A percentile compares a stretch with the other conserved stretches of the same genome.
Conservation (phyloP, 352 stramenopile species). For the Pythium sukuiense region DNA sequence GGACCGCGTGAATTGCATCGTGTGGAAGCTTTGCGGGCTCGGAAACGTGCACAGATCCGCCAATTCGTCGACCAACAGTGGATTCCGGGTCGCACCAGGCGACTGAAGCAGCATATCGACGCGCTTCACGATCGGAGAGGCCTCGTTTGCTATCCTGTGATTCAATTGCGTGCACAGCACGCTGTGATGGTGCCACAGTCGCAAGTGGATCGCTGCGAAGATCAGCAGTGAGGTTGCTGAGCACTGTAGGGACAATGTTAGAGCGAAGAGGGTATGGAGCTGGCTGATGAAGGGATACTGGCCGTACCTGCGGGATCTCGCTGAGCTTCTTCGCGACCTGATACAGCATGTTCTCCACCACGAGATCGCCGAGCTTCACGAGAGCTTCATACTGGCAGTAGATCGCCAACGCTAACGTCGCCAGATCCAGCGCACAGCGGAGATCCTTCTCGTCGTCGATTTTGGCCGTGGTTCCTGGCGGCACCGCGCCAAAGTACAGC, state of each 20-base stretch:
- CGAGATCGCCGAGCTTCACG: slow-evolving; percentile 54
- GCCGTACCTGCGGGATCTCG: slow-evolving; percentile 46
- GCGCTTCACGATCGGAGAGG: slow-evolving; percentile 9
- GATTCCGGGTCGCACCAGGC: not conserved
- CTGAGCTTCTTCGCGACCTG: slow-evolving; percentile 76
- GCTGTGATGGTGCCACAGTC: slow-evolving; percentile 47
- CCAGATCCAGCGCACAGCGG: slow-evolving; percentile 49
- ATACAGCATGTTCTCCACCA: slow-evolving; percentile 80
- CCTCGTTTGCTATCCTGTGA: not conserved
- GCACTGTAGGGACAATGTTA: slow-evolving; percentile 2
- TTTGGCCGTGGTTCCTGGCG: not conserved
- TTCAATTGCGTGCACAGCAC: slow-evolving; percentile 26
- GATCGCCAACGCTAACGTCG: slow-evolving; percentile 52
- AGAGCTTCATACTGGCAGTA: slow-evolving; percentile 42
- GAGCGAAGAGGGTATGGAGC: not conserved
- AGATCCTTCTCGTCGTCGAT: slow-evolving; percentile 25
- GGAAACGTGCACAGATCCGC: slow-evolving; percentile 41
- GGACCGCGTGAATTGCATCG: slow-evolving; percentile 47
- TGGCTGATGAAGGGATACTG: not conserved
- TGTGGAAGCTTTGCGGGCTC: slow-evolving; percentile 34
- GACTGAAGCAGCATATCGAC: slow-evolving; percentile 2
- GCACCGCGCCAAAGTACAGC: slow-evolving; percentile 33
- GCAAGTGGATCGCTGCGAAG: slow-evolving; percentile 48
- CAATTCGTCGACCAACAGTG: slow-evolving; percentile 19
- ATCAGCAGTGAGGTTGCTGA: slow-evolving; percentile 32